Percentiles rank a stretch among this genome's conserved stretches.
These are phyloP conservation scores for Colletotrichum melonis DNA, from an alignment of 2,329 filamentous ascomycete species.

Conservation along the genomic window DNA sequence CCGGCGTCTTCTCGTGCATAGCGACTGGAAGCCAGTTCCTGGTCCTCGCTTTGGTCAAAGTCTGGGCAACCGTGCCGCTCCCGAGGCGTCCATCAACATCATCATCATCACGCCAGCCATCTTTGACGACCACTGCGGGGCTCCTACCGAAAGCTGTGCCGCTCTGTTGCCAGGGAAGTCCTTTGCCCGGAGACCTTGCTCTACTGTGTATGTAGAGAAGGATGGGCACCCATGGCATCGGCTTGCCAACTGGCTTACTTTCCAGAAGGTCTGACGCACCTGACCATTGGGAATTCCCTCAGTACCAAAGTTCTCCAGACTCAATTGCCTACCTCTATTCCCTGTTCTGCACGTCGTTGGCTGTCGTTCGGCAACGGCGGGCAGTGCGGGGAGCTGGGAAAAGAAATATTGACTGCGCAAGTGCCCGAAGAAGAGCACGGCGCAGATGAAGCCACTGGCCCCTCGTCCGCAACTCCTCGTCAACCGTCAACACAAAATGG, in stretches of 20 bases:
- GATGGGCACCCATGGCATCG: neutral
- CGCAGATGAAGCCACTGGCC: neutral
- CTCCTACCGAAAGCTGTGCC: slow-evolving; percentile 8
- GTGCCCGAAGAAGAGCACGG: neutral
- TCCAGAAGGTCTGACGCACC: neutral
- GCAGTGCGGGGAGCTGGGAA: too few species aligned
- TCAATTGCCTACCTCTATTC: too few species aligned
- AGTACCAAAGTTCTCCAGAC: neutral
- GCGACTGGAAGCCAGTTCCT: slow-evolving; percentile 15
- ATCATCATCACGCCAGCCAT: slow-evolving; percentile 16
- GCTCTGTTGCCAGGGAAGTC: slow-evolving; percentile 11
- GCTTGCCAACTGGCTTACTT: neutral
- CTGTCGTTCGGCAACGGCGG: too few species aligned
- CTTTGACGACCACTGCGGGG: neutral
- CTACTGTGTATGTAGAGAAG: neutral
- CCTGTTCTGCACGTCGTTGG: too few species aligned
- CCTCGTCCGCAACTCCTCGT: neutral
- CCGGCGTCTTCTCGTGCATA: neutral
- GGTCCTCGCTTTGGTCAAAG: slow-evolving; percentile 1
- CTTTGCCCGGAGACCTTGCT: neutral
- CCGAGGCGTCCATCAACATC: slow-evolving; percentile 9
- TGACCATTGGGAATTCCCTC: neutral
- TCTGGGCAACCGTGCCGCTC: slow-evolving; percentile 21
- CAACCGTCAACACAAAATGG: neutral
- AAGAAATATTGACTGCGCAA: neutral